A percentile compares a stretch with the other conserved stretches of the same genome.
These are phyloP conservation scores for Neurospora sublineolata DNA, from an alignment of 495 filamentous ascomycete genomes.

Conservation along the genomic window DNA sequence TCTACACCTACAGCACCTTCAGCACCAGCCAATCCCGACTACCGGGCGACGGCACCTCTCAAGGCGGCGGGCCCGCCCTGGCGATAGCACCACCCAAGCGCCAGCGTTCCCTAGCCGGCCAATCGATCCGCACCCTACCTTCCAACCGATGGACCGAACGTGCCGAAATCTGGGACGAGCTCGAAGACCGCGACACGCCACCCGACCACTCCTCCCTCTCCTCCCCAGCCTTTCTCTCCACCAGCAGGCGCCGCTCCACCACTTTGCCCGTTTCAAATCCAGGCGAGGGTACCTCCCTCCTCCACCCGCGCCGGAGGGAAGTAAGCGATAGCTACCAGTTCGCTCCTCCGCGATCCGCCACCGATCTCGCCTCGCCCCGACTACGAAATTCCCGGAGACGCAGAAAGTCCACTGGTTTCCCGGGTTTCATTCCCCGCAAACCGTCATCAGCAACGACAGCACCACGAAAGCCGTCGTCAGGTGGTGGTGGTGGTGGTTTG, in stretches of 20 bases:
- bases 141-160: constrained; percentile 40
- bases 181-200: constrained; percentile 45
- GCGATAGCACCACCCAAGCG: constrained; percentile 2
- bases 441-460: neutral
- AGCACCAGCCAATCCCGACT: constrained; percentile 1
- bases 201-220: constrained; percentile 17
- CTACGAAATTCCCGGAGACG: constrained; percentile 21
- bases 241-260: constrained; percentile 24
- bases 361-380: constrained; percentile 15
- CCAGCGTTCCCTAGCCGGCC: constrained; percentile 11
- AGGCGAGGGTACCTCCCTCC: constrained; percentile 18
- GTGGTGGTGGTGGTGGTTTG: constrained; percentile 19
- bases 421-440: constrained; percentile 37
- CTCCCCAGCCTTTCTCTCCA: constrained; percentile 7
- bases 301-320: constrained; percentile 13
- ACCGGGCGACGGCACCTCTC: constrained; percentile 15
- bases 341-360: constrained; percentile 5
- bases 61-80: neutral
- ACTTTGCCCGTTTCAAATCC: constrained; percentile 19
- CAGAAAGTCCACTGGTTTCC: constrained; percentile 43
- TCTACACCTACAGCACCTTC: constrained; percentile 35
- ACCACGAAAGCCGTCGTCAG: constrained; percentile 17
- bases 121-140: constrained; percentile 22
- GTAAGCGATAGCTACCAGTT: constrained; percentile 20
- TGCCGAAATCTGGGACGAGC: constrained; percentile 55